Base-by-base conservation (phyloP, 257 asterid species). In the Henckelia pumila region DNA sequence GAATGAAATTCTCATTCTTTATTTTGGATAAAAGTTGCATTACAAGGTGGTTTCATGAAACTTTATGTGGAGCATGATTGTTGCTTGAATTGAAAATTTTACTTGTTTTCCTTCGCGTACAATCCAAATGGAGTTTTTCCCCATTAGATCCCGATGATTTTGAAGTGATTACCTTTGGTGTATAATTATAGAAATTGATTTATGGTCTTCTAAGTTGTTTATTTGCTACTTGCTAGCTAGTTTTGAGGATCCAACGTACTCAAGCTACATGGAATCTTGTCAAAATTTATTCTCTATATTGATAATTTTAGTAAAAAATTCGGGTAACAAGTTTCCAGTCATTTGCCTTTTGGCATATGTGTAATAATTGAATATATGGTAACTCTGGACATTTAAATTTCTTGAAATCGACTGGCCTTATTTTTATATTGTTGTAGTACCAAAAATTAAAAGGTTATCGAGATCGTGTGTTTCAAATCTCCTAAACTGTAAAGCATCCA, bases 41-140 rank as follows among this genome's bases (percentile, higher is more conserved):
- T 64, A 5, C 25, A 28, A 58, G 25, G 17, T 40, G 71, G 40
- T 70, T 21, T 53, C 50, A 52, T 49, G 47, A 37, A 59, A 30
- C 23, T 56, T 58, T 47, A 22, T 13, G 23, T 56, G 47, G 40
- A 28, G 56, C 53, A 47, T 30, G 25, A n/a, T 32, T 59, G 16
- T 40, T 19, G 58, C 59, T 69, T 20, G 9, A 24, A 25, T 50
- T 5, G 28, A 20, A 47, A 52, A 64, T 26, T 56, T 16, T 59
- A 56, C 49, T 65, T 32, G 33, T 9, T 61, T 59, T 25, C 55
- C 6, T 66, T 20, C 29, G 19, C 40, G 47, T 66, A 56, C 71
- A 24, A 21, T 53, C 50, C 30, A 8, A 44, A 65, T 26, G 11
- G 21, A 50, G 9, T 59, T 58, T 13, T 32, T 30, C 25, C 37